Evolutionary conservation across 495 filamentous ascomycete species (phyloP).

Genomic region (Massariosphaeria phaeospora): DNA sequence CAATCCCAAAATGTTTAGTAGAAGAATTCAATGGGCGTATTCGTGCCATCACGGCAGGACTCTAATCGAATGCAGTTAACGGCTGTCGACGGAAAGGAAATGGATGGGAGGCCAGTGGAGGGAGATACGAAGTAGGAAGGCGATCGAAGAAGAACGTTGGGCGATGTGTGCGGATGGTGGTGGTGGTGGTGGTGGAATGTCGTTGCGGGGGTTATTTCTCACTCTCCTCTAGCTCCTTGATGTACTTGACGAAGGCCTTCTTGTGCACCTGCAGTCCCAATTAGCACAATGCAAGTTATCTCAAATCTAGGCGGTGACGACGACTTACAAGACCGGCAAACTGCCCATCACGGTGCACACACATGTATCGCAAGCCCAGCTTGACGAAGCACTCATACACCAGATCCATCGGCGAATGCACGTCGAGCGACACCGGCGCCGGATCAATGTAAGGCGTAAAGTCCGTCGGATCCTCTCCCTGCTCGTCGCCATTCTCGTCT

Average conservation of each 20-base stretch:
- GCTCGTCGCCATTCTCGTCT: conserved; percentile 52
- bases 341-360: conserved; percentile 74
- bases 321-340: conserved; percentile 78
- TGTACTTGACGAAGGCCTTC: conserved; percentile 93
- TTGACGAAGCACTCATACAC: conserved; percentile 98
- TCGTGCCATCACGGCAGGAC: no score
- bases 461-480: conserved; percentile 61
- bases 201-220: no score
- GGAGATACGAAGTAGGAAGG: no score
- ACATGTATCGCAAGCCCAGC: conserved; percentile 86
- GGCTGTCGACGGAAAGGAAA: no score
- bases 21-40: no score
- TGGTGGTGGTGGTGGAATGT: no score
- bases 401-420: conserved; percentile 85
- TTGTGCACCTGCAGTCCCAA: conserved; percentile 66
- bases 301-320: neutral
- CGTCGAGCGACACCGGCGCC: conserved; percentile 81
- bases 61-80: no score
- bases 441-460: conserved; percentile 92
- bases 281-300: conserved; percentile 21
- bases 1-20: no score
- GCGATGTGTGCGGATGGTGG: no score
- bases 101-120: no score
- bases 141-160: no score
- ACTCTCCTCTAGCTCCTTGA: conserved; percentile 65